Percentiles rank a stretch among this genome's conserved stretches.
Evolutionary conservation across 225 moss, liverwort and hornwort genomes (phyloP).

Genomic region (Ulota crispa): DNA sequence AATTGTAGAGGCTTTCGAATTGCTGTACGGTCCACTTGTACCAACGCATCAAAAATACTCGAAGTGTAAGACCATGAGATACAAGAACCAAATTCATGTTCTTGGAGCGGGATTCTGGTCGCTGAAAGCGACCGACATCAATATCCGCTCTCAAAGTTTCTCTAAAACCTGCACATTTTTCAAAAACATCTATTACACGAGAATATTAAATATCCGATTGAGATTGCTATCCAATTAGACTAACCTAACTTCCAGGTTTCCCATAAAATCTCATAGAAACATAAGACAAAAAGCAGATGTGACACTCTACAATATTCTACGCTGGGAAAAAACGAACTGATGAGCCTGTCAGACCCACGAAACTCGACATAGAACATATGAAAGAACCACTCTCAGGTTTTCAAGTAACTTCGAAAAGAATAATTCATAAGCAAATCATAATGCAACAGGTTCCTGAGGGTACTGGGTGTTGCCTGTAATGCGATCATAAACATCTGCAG

Average conservation of each 20-base stretch:
- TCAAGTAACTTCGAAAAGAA: neutral
- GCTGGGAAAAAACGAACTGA: neutral
- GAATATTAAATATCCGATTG: neutral
- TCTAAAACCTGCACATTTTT: conserved; percentile 66
- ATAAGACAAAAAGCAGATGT: neutral
- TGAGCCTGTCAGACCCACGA: neutral
- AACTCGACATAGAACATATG: neutral
- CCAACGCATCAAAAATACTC: conserved; percentile 98
- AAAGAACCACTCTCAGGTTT: neutral
- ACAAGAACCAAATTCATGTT: conserved; percentile 94
- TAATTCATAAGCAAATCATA: neutral
- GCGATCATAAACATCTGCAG: conserved; percentile 96
- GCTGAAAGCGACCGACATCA: conserved; percentile 91
- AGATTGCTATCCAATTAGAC: neutral
- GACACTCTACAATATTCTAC: neutral
- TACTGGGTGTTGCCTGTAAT: conserved; percentile 70
- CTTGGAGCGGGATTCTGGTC: conserved; percentile 68
- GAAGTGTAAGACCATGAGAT: conserved; percentile 89
- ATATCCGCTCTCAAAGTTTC: conserved; percentile 95
- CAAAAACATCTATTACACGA: conserved; percentile 15
- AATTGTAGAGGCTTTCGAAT: conserved; percentile 89
- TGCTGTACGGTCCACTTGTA: conserved; percentile 99
- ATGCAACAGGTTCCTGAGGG: neutral
- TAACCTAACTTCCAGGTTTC: neutral
- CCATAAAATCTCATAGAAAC: neutral